phyloP scores from a whole-genome alignment of 2,329 filamentous ascomycete genomes.

The Fusarium sterilihyphosum region DNA sequence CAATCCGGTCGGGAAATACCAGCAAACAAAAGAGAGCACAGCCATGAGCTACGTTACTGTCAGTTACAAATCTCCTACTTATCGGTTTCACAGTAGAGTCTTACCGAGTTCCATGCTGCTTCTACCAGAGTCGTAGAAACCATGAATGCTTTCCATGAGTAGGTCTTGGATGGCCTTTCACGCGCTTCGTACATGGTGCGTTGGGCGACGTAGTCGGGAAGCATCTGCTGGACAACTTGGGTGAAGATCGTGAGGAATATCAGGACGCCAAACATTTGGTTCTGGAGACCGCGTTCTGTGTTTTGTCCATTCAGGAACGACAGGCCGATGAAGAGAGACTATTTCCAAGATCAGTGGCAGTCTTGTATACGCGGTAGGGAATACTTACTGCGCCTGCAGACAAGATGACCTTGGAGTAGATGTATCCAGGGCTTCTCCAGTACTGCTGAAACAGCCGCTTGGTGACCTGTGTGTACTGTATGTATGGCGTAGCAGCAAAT shows the following conservation, averaged over 20 bases:
- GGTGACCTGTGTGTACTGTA: slow-evolving; percentile 49
- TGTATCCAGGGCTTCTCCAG: slow-evolving; percentile 63
- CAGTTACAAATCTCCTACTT: neutral
- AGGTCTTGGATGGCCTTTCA: slow-evolving; percentile 73
- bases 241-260: slow-evolving; percentile 77
- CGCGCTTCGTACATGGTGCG: slow-evolving; percentile 76
- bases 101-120: slow-evolving; percentile 72
- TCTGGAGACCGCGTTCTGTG: slow-evolving; percentile 73
- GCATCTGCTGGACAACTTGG: slow-evolving; percentile 71
- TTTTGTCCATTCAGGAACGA: slow-evolving; percentile 71
- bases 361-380: accelerated
- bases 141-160: slow-evolving; percentile 75
- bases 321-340: slow-evolving; percentile 72
- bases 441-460: slow-evolving; percentile 51
- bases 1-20: slow-evolving; percentile 75
- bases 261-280: slow-evolving; percentile 78
- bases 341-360: neutral
- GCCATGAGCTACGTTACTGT: slow-evolving; percentile 39
- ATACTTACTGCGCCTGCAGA: slow-evolving; percentile 46
- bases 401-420: slow-evolving; percentile 64
- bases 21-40: slow-evolving; percentile 70
- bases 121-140: slow-evolving; percentile 70
- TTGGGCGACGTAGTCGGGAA: slow-evolving; percentile 76
- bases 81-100: slow-evolving; percentile 26
- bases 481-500: slow-evolving; percentile 45